Percentiles rank a stretch among this genome's conserved stretches.
Evolutionary conservation across 768 basidiomycete genomes (phyloP).

Genomic region (Mycena rebaudengoi): DNA sequence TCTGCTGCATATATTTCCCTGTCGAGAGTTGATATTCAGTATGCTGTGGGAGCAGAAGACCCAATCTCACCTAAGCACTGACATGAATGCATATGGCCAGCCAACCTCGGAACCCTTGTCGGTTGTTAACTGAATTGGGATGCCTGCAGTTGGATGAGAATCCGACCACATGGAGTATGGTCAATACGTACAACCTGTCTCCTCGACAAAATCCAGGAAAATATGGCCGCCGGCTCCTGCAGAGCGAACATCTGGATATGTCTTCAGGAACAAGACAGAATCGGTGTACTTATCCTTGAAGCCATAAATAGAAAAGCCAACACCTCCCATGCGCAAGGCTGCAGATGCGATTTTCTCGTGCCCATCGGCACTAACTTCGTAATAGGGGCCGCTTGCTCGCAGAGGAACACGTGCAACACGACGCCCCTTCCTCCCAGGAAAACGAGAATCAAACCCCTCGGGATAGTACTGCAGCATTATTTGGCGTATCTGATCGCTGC

Average conservation of each 20-base stretch:
- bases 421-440: not conserved
- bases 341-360: constrained; percentile 28
- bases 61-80: constrained; percentile 2
- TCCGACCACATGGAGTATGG: not conserved
- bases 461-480: not conserved
- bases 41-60: no score
- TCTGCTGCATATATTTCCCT: constrained; percentile 27
- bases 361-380: constrained; percentile 26
- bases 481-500: not conserved
- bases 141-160: not conserved
- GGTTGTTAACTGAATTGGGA: constrained; percentile 11
- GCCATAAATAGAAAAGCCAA: no score
- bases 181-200: not conserved
- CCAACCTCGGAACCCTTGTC: constrained; percentile 17
- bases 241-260: not conserved
- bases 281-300: no score
- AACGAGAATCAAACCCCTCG: not conserved
- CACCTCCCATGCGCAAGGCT: constrained; percentile 30
- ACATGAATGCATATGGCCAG: constrained; percentile 14
- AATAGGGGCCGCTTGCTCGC: not conserved
- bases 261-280: not conserved
- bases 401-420: not conserved
- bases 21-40: no score
- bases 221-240: not conserved
- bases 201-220: no score